Evolutionary conservation across 331 rosid species (phyloP), one percentile per base, ranked within the genome.

Genomic region (Telfairia occidentalis): DNA sequence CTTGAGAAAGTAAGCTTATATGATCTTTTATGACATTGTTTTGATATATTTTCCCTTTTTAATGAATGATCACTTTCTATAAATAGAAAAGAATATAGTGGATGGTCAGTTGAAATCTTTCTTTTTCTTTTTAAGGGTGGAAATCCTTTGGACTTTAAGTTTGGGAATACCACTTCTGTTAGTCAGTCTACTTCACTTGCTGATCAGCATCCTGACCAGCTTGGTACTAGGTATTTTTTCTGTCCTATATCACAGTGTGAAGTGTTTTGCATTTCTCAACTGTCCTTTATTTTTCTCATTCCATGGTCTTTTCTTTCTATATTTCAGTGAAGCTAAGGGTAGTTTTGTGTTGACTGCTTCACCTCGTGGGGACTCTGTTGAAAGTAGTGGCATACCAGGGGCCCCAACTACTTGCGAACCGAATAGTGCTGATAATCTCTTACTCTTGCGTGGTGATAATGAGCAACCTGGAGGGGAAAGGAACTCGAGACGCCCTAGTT

Each of bases 301-400:
- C 26, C 45, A 8, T 29, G 45, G 28, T 48, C 48, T 15, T 59
- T 38, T 55, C 60, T 57, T 34, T 21, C 15, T 67, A 52, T 61
- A 53, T 28, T 75, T 42, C 88, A 96, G 99, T 72, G 99, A 96
- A 86, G 97, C 97, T 19, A 96, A 92, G 90, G 99, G 96, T 77
- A 96, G 97, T 89, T 90, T 90, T 85, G 97, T 91, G 16, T 86
- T 86, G 92, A 88, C 99, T 82, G 92, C 99, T 78, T 96, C 99
- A 65, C 97, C 99, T 69, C 97, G 77, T 78, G 97, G 97, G 35
- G 99, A 96, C 79, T 96, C 99, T 78, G 96, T 92, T 18, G 97
- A 96, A 79, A 96, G 99, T 81, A 96, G 96, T 70, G 91, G 96
- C 80, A 87, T 92, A 73, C 99, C 96, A 35, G 96, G 95, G 78